Evolutionary conservation across 495 filamentous ascomycete species (phyloP).

Genomic region (Massariosphaeria phaeospora): DNA sequence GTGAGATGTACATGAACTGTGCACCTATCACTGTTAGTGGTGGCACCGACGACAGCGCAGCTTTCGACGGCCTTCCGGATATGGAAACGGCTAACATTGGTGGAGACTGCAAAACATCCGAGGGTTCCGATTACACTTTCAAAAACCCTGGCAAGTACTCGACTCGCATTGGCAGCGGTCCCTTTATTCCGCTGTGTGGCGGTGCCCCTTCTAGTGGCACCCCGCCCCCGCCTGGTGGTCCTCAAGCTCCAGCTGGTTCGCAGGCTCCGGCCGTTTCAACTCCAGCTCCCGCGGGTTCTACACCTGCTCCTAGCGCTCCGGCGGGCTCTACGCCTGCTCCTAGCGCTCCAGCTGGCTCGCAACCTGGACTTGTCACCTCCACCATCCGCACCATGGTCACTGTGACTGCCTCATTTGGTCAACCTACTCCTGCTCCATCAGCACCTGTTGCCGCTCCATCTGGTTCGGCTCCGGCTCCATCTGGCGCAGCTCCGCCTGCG

Average conservation of each 20-base stretch:
- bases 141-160: conserved; percentile 28
- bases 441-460: background rate
- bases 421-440: conserved; percentile 1
- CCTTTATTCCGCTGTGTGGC: conserved; percentile 12
- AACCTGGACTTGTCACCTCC: conserved; percentile 17
- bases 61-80: conserved; percentile 45
- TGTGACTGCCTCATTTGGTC: conserved; percentile 1
- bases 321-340: conserved; percentile 14
- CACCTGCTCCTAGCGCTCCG: conserved; percentile 7
- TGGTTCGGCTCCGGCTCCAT: conserved; percentile 3
- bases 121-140: conserved; percentile 22
- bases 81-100: conserved; percentile 57
- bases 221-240: conserved; percentile 1
- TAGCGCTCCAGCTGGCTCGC: background rate
- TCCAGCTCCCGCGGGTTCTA: conserved; percentile 7
- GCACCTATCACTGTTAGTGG: conserved; percentile 50
- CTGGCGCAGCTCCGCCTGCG: conserved; percentile 7
- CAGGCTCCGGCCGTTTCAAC: conserved; percentile 6
- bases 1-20: conserved; percentile 62
- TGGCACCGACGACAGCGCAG: conserved; percentile 34
- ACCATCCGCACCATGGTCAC: conserved; percentile 15
- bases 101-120: conserved; percentile 20
- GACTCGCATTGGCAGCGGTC: conserved; percentile 11
- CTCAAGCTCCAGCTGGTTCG: background rate
- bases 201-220: background rate